phyloP scores from a whole-genome alignment of 345 rosid species.

The Dipteronia dyeriana region DNA sequence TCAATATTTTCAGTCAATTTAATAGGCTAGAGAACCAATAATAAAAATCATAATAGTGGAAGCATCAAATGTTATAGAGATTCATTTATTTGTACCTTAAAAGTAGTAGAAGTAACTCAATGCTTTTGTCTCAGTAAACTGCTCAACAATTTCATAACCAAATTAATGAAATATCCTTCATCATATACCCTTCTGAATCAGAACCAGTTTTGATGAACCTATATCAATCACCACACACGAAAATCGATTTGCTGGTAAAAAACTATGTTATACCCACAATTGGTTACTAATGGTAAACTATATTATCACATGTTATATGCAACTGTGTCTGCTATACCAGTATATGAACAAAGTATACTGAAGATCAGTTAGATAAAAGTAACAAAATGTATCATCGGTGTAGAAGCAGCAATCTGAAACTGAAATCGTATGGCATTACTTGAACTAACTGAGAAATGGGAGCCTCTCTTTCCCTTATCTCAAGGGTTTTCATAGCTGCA shows the following conservation, averaged over 20 bases:
- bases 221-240: background rate
- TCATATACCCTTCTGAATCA: background rate
- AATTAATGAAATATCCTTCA: background rate
- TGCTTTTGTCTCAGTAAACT: background rate
- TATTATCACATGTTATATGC: background rate
- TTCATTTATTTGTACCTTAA: background rate
- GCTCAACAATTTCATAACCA: background rate
- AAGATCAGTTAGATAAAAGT: slow-evolving; percentile 1
- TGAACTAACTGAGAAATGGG: slow-evolving; percentile 55
- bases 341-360: background rate
- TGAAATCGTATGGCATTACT: slow-evolving; percentile 84
- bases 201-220: background rate
- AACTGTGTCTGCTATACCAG: slow-evolving; percentile 16
- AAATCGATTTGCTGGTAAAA: background rate
- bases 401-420: slow-evolving; percentile 61
- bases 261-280: background rate
- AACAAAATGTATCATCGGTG: slow-evolving; percentile 30
- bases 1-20: background rate
- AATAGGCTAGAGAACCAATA: background rate
- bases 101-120: background rate
- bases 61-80: background rate
- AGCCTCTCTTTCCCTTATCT: slow-evolving; percentile 42
- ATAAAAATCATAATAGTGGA: too few species aligned
- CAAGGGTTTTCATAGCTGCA: slow-evolving; percentile 58
- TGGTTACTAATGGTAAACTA: slow-evolving; percentile 4